Evolutionary conservation across 2,329 filamentous ascomycete genomes (phyloP).

Genomic region (Rachicladosporium sp.): DNA sequence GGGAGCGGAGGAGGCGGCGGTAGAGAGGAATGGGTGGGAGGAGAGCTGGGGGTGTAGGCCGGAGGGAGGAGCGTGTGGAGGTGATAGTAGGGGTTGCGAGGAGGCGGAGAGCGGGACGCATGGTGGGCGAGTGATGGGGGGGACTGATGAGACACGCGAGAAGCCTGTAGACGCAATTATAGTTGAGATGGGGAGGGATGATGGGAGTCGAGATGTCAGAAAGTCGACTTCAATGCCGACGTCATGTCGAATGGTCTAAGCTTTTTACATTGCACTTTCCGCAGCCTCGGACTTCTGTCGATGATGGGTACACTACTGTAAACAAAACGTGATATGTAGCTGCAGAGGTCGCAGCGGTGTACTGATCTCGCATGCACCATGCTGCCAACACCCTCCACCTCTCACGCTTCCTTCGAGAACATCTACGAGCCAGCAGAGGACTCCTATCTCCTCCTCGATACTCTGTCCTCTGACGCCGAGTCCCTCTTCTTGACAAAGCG

Average conservation of each 20-base stretch:
- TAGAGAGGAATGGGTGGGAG: conserved; percentile 84
- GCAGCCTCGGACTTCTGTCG: too few species aligned
- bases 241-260: conserved; percentile 1
- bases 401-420: conserved; percentile 75
- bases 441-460: conserved; percentile 87
- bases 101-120: conserved; percentile 17
- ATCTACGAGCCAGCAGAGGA: conserved; percentile 96
- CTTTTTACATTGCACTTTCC: too few species aligned
- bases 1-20: conserved; percentile 71
- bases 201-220: too few species aligned
- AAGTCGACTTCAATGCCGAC: conserved; percentile 1
- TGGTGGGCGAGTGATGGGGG: conserved; percentile 6
- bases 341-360: too few species aligned
- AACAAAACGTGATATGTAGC: too few species aligned
- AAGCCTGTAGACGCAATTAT: too few species aligned
- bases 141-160: too few species aligned
- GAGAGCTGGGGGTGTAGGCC: conserved; percentile 49
- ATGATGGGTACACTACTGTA: too few species aligned
- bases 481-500: conserved; percentile 52
- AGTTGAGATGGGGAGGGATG: too few species aligned
- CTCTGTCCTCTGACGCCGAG: conserved; percentile 62
- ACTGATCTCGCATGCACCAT: conserved; percentile 35
- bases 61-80: conserved; percentile 24
- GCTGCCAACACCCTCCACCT: conserved; percentile 88
- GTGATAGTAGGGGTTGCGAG: conserved; percentile 22